Evolutionary conservation across 176 grass and related monocot genomes (phyloP), one percentile per base, ranked within the genome.

Genomic region (Metroxylon sagu): DNA sequence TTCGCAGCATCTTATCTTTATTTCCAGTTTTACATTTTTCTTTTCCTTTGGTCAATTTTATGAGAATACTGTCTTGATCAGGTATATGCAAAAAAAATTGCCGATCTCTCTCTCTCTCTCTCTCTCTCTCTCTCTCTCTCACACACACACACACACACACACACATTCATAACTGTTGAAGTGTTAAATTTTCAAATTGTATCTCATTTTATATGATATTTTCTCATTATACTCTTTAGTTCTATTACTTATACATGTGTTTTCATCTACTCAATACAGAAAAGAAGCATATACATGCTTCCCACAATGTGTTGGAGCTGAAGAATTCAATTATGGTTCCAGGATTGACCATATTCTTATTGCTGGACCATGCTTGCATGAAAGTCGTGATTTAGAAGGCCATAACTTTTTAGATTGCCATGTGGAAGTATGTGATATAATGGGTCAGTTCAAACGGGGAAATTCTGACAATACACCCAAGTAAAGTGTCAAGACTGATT

Each of bases 291-390:
- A 98, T 65, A 92, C 93, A 50, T 98, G 93, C 61, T 98, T 98
- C 66, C 83, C 89, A 52, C 79, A 83, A 67, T 54, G 55, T 56
- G 68, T 83, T 83, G 93, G 87, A 78, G 93, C 93, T 64, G 93
- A 98, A 81, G 87, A 92, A 68, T 92, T 74, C 74, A 98, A 92
- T 68, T 98, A 98, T 60, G 93, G 87, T 61, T 98, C 93, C 54
- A 73, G 93, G 82, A 92, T 92, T 60, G 87, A 98, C 25, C 93
- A 79, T 74, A 83, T 92, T 80, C 84, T 92, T 48, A 66, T 92
- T 78, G 85, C 84, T 7, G 93, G 87, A 65, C 15, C 66, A 18
- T 98, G 84, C 56, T 68, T 98, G 43, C 93, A 92, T 85, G 16
- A 76, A 16, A 62, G 57, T n/a, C 19, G 83, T 78, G 65, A 67